Evolutionary conservation across 306 rosid species (phyloP), one percentile per base, ranked within the genome.

Genomic region (Malus asiatica): DNA sequence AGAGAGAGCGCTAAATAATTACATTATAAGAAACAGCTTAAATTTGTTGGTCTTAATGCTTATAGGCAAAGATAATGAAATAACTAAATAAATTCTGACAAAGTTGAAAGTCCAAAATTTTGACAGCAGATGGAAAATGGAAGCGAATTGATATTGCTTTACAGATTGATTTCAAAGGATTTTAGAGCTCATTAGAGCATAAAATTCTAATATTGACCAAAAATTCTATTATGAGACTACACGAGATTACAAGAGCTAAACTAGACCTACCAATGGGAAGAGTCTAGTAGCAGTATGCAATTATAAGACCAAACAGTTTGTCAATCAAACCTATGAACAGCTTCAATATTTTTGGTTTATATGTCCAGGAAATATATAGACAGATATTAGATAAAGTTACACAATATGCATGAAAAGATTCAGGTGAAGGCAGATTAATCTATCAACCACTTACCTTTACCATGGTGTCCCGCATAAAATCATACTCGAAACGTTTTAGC

Each of bases 401-500:
- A 64, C 6, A 64, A 64, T 15, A 64, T 61, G 35, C 14, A 61
- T 61, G 2, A 13, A 27, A 61, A 14, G 40, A 6, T 15, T 14
- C 19, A 1, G 13, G 23, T 16, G 57, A 53, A 8, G 15, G 11
- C 23, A 79, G 16, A 57, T 74, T 73, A 33, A 74, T 33, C 22
- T 48, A 73, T 73, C 71, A 72, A 70, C 44, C 68, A 84, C 97
- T 67, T 62, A 94, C 98, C 98, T 91, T 94, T 20, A 94, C 94
- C 98, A 91, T 94, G 14, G 96, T 87, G 82, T 90, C 96, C 71
- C 93, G 87, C 87, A 87, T 86, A 76, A 87, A 90, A 86, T 91
- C 98, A 62, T 91, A 94, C 74, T 94, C 97, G 77, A 94, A 94
- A n/a, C 98, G 86, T 84, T 91, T 94, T 77, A 94, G 77, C 86